Evolutionary conservation across 148 eudicot species (phyloP), one percentile per base, ranked within the genome.

Genomic region (Rhododendron griersonianum): DNA sequence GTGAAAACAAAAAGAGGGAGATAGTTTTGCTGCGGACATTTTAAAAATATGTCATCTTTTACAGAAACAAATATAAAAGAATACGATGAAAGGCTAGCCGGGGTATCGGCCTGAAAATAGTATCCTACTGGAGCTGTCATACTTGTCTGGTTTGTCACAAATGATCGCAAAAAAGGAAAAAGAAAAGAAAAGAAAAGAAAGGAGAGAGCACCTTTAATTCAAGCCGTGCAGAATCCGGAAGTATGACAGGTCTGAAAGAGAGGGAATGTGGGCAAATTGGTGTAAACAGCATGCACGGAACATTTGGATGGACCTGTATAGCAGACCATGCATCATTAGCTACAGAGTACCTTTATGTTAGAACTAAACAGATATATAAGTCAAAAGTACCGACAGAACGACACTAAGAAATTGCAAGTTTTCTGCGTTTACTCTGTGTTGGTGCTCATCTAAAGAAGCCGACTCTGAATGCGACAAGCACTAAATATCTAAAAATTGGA

Each of bases 221-320:
- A 28, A 97, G 93, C 75, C 95, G 89, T 63, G 99, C 98, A 88
- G 98, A 97, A 90, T 97, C 99, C 65, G 99, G 99, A 88, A 97
- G 99, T 86, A 97, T 95, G 86, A 97, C 99, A 51, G 99, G 99
- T 87, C 99, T 93, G 88, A 97, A 97, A 55, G 99, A 97, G 87
- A 97, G 98, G 39, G 99, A 97, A 89, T 97, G 99, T 57, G 99
- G 98, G 83, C 98, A 97, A 83, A 97, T 97, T 87, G 99, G 99
- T 23, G 99, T 97, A 85, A 97, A 97, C 86, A 97, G 88, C 98
- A 97, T 95, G 92, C 99, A 95, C 5, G 99, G 99, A 90, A 97
- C 99, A 90, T 97, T 97, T 84, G 99, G 99, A 92, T 97, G 99
- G 78, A 97, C 99, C 99, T 97, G 92, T 74, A 92, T 87, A 84